Base-by-base conservation (phyloP, 2,329 filamentous ascomycete species). In the Aspergillus oerlinghausenensis region DNA sequence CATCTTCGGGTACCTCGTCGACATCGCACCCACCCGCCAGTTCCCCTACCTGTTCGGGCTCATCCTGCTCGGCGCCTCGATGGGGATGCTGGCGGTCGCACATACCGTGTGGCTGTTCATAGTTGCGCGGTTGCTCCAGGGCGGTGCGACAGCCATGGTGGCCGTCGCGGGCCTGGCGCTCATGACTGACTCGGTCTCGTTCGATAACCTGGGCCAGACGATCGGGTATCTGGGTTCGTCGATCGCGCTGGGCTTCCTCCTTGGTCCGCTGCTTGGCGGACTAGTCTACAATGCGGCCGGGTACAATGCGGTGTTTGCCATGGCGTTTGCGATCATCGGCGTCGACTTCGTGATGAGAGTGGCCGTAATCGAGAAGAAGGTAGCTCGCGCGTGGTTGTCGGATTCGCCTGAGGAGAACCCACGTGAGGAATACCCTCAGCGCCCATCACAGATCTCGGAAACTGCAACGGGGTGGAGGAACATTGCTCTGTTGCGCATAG, bases 321-420 rank as follows among this genome's bases (percentile, higher is more conserved):
- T 87, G 25, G 80, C 79, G 0, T 76, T 84, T 50, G 79, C 74
- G 0, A 68, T 88, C 8, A 67, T 88, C 1, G 77, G 65, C 0
- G 58, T 87, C 17, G 85, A 88, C 67, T 82, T 88, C 57, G 55
- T 82, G 23, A 80, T 87, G 78, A 80, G 86, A 11, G 63, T 85
- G 0, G 66, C 84, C 4, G 77, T 88, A 52, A 78, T 88, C n/a
- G 85, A 88, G 69, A 86, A 85, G 70, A 84, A 83, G 65, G 76
- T 79, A 1, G 83, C 84, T 3, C 60, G 61, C 11, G 63, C 68
- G 21, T 70, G 73, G 49, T 49, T 21, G 14, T 50, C 49, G 25
- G 49, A 19, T 32, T 19, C n/a, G 3, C 10, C 23, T 8, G 26
- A 32, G 11, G 21, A 50, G 9, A 35, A 10, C 3, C 8, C 26